Percentiles rank a stretch among this genome's conserved stretches.
phyloP scores from a whole-genome alignment of 768 basidiomycete genomes.

The Naganishia kalamii region DNA sequence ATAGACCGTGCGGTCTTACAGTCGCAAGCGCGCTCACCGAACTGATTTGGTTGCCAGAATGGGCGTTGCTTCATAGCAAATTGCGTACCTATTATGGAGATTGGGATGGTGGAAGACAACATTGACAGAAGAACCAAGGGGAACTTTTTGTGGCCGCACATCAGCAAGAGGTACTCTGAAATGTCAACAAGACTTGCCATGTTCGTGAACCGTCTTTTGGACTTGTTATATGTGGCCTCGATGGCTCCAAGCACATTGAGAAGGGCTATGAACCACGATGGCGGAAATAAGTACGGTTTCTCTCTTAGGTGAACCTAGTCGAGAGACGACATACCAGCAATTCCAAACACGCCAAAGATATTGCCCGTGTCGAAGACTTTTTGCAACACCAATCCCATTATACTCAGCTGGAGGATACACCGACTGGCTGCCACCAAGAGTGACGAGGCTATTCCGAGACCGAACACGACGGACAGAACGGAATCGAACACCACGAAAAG shows the following conservation, averaged over 20 bases:
- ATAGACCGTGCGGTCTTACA: not conserved
- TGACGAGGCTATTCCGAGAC: conserved; percentile 63
- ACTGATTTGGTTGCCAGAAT: conserved; percentile 79
- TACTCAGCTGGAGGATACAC: conserved; percentile 69
- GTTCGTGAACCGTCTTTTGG: conserved; percentile 61
- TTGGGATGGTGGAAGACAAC: conserved; percentile 69
- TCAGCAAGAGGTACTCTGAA: not conserved
- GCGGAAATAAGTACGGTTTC: not conserved
- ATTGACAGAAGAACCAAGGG: conserved; percentile 61
- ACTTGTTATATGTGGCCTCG: conserved; percentile 74
- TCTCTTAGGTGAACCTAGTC: not conserved
- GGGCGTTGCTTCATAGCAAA: conserved; percentile 70
- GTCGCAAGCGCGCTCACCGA: conserved; percentile 47
- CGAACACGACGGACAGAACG: conserved; percentile 58
- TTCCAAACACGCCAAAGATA: conserved; percentile 66
- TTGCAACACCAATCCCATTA: conserved; percentile 65
- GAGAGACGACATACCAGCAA: conserved; percentile 55
- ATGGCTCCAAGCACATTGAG: conserved; percentile 70
- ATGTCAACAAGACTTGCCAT: conserved; percentile 55
- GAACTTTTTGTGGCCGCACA: conserved; percentile 51
- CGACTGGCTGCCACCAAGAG: conserved; percentile 64
- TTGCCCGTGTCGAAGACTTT: conserved; percentile 69
- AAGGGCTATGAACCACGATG: conserved; percentile 50
- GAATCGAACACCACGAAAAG: conserved; percentile 70
- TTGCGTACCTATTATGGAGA: conserved; percentile 66